Evolutionary conservation across 495 filamentous ascomycete species (phyloP).

Genomic region (Extremus antarcticus): DNA sequence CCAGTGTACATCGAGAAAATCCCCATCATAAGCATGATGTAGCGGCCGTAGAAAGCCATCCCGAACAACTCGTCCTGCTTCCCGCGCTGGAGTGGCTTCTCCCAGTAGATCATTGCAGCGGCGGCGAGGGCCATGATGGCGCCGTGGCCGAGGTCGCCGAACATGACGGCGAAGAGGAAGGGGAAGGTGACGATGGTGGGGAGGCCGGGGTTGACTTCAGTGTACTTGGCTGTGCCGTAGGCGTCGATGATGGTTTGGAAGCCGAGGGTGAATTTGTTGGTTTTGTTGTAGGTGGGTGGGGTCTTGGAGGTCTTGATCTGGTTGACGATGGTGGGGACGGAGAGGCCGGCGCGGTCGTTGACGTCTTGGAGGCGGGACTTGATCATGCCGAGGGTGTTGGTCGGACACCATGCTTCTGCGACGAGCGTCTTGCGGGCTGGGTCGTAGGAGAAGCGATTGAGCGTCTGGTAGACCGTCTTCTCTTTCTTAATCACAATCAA

Average conservation of each 20-base stretch:
- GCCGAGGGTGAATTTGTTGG: slow-evolving; percentile 93
- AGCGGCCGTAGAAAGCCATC: slow-evolving; percentile 98
- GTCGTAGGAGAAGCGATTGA: slow-evolving; percentile 95
- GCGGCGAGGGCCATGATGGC: slow-evolving; percentile 72
- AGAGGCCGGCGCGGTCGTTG: slow-evolving; percentile 84
- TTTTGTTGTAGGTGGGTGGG: slow-evolving; percentile 89
- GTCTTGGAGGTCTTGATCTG: slow-evolving; percentile 93
- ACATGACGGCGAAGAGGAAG: slow-evolving; percentile 98
- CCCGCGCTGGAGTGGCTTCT: slow-evolving; percentile 69
- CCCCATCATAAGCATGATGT: slow-evolving; percentile 98
- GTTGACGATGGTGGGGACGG: slow-evolving; percentile 94
- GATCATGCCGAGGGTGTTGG: slow-evolving; percentile 78
- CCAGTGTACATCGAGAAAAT: slow-evolving; percentile 94
- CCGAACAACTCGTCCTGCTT: slow-evolving; percentile 89
- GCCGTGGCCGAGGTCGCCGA: slow-evolving; percentile 92
- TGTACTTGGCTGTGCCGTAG: slow-evolving; percentile 93
- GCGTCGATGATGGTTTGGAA: slow-evolving; percentile 99
- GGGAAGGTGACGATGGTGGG: slow-evolving; percentile 95
- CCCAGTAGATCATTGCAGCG: slow-evolving; percentile 85
- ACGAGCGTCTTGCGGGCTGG: slow-evolving; percentile 90
- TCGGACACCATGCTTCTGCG: slow-evolving; percentile 94
- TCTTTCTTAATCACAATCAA: slow-evolving; percentile 96
- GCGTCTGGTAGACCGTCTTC: slow-evolving; percentile 92
- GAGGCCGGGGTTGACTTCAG: slow-evolving; percentile 90
- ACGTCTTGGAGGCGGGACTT: slow-evolving; percentile 95